A percentile compares a stretch with the other conserved stretches of the same genome.
Conservation (phyloP, 2,329 filamentous ascomycete genomes). For the Arthrinium puccinioides region DNA sequence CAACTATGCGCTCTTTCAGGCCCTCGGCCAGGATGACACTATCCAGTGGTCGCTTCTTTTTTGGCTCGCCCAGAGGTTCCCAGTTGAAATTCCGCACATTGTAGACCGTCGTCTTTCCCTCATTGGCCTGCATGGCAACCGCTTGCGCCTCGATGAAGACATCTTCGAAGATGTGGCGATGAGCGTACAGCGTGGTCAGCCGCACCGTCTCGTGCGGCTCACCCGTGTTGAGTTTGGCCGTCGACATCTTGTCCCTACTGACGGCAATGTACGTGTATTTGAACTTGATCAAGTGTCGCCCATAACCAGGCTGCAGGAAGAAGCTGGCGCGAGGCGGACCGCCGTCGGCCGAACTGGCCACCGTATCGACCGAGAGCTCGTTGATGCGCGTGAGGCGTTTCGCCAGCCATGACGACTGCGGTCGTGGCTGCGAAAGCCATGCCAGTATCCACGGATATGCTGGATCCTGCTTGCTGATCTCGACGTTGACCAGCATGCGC, state of each 20-base stretch:
- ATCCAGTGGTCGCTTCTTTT: slow-evolving; percentile 77
- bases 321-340: slow-evolving; percentile 74
- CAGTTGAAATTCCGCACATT: slow-evolving; percentile 79
- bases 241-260: slow-evolving; percentile 76
- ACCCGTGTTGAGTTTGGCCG: slow-evolving; percentile 73
- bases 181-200: slow-evolving; percentile 82
- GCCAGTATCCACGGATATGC: slow-evolving; percentile 92
- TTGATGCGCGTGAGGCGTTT: slow-evolving; percentile 52
- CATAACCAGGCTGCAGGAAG: slow-evolving; percentile 83
- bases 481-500: slow-evolving; percentile 87
- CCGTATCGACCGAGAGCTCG: slow-evolving; percentile 49
- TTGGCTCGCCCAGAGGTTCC: slow-evolving; percentile 75
- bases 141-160: slow-evolving; percentile 83
- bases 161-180: slow-evolving; percentile 82
- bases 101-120: slow-evolving; percentile 92
- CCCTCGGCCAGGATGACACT: slow-evolving; percentile 89
- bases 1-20: slow-evolving; percentile 72
- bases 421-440: slow-evolving; percentile 84
- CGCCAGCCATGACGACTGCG: slow-evolving; percentile 51
- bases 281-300: slow-evolving; percentile 81
- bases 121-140: slow-evolving; percentile 69
- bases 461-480: slow-evolving; percentile 89
- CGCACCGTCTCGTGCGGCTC: slow-evolving; percentile 93
- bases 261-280: slow-evolving; percentile 82
- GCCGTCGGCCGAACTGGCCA: slow-evolving; percentile 48